Evolutionary conservation across 2,329 filamentous ascomycete genomes (phyloP).

Genomic region (Pseudomassariella vexata): DNA sequence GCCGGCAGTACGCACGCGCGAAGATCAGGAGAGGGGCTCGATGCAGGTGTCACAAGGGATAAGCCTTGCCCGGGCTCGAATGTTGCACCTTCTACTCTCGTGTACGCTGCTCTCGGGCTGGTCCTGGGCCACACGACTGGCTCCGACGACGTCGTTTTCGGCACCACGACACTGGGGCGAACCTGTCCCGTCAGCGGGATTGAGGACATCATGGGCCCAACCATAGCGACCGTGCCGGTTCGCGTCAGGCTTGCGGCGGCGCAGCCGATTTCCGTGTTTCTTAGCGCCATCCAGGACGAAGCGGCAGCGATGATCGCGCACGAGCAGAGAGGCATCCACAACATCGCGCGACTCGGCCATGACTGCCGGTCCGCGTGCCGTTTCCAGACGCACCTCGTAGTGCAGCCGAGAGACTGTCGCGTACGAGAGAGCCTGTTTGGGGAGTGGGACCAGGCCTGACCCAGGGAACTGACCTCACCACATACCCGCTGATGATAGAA

Average conservation of each 20-base stretch:
- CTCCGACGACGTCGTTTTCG: constrained; percentile 4
- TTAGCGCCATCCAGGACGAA: not conserved
- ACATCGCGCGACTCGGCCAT: not conserved
- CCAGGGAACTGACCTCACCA: constrained; percentile 4
- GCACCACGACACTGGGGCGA: constrained; percentile 3
- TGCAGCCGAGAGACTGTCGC: constrained; percentile 2
- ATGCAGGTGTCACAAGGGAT: not conserved
- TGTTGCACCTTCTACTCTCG: not conserved
- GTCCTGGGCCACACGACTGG: constrained; percentile 2
- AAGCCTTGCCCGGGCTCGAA: not conserved
- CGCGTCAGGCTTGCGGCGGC: not conserved
- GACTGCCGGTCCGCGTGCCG: constrained; percentile 4
- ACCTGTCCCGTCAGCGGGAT: constrained; percentile 3
- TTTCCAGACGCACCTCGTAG: constrained; percentile 2
- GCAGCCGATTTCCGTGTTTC: not conserved
- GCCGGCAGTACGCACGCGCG: no score
- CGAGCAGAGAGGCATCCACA: constrained; percentile 4
- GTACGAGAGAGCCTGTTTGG: no score
- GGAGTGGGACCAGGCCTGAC: constrained; percentile 2
- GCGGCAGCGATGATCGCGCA: not conserved
- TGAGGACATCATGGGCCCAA: constrained; percentile 4
- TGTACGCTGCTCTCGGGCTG: constrained; percentile 2
- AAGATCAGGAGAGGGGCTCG: not conserved
- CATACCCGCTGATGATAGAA: constrained; percentile 7
- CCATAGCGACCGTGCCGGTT: constrained; percentile 4